Percentiles rank a stretch among this genome's conserved stretches.
These are phyloP conservation scores for Albugo laibachii DNA, from an alignment of 352 stramenopile species.

Conservation along the genomic window DNA sequence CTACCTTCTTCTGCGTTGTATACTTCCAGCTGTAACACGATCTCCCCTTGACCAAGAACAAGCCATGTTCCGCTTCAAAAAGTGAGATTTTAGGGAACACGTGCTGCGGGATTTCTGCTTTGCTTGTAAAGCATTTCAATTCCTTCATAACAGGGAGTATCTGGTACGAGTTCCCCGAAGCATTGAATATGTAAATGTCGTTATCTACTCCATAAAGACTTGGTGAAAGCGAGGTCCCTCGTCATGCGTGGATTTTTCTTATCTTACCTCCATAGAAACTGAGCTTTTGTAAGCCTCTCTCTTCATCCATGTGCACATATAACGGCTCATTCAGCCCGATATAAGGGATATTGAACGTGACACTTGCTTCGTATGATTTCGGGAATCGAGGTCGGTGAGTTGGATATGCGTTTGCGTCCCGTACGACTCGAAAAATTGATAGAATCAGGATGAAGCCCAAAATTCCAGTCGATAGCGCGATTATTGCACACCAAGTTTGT, in stretches of 20 bases:
- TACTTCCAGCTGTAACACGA: conserved; percentile 74
- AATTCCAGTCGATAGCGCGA: conserved; percentile 49
- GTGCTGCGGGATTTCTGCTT: conserved; percentile 29
- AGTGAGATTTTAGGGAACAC: conserved; percentile 69
- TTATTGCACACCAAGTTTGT: conserved; percentile 68
- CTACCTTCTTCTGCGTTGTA: conserved; percentile 23
- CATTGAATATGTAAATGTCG: conserved; percentile 77
- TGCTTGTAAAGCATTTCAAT: conserved; percentile 55
- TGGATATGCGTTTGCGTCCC: conserved; percentile 55
- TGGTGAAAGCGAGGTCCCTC: conserved; percentile 4
- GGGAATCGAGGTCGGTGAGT: conserved; percentile 54
- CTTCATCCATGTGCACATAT: conserved; percentile 65
- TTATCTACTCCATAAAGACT: conserved; percentile 12
- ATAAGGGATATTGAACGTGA: conserved; percentile 79
- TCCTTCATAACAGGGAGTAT: conserved; percentile 62
- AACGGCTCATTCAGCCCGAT: conserved; percentile 76
- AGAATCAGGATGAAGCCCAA: conserved; percentile 64
- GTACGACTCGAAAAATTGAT: conserved; percentile 60
- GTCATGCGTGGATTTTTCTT: conserved; percentile 1
- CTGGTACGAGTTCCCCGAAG: conserved; percentile 47
- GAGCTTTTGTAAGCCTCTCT: conserved; percentile 54
- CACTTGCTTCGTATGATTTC: conserved; percentile 69
- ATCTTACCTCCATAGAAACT: conserved; percentile 56
- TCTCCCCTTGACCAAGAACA: conserved; percentile 43
- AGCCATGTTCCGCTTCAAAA: conserved; percentile 71